Evolutionary conservation across 768 basidiomycete species (phyloP).

Genomic region (Tylopilus balloui): DNA sequence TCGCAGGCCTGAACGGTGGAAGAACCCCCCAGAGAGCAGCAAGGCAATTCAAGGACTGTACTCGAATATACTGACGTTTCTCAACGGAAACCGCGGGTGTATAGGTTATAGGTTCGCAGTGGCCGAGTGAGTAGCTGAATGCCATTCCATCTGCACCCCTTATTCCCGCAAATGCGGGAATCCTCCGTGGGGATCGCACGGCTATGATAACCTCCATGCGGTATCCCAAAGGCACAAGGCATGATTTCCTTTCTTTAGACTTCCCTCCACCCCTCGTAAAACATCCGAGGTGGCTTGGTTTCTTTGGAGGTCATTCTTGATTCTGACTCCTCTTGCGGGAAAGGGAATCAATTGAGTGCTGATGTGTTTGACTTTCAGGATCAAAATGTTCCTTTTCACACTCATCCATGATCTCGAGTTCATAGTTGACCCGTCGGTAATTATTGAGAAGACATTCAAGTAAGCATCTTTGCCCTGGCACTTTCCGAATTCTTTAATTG

Average conservation of each 20-base stretch:
- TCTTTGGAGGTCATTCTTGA: slow-evolving; percentile 6
- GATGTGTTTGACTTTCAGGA: slow-evolving; percentile 38
- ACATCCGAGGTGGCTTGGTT: background rate
- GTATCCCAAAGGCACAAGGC: slow-evolving; percentile 8
- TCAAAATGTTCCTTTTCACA: slow-evolving; percentile 59
- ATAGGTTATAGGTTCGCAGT: slow-evolving; percentile 62
- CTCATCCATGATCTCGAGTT: slow-evolving; percentile 56
- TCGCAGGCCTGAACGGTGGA: slow-evolving; percentile 52
- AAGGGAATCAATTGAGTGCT: slow-evolving; percentile 2
- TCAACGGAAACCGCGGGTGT: slow-evolving; percentile 55
- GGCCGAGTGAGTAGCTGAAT: slow-evolving; percentile 45
- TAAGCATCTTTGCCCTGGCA: slow-evolving; percentile 32
- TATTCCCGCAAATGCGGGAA: slow-evolving; percentile 6
- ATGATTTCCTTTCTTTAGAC: slow-evolving; percentile 22
- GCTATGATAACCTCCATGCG: slow-evolving; percentile 8
- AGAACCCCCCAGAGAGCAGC: slow-evolving; percentile 34
- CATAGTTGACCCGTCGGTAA: slow-evolving; percentile 44
- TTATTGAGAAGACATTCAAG: slow-evolving; percentile 64
- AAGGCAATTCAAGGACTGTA: slow-evolving; percentile 48
- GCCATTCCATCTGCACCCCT: background rate
- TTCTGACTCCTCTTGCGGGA: background rate
- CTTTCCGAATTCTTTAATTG: slow-evolving; percentile 22
- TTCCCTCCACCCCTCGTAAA: slow-evolving; percentile 11
- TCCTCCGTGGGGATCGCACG: slow-evolving; percentile 8
- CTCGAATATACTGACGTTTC: slow-evolving; percentile 51